Evolutionary conservation across 139 green algal genomes (phyloP).

Genomic region (Auxenochlorella protothecoides): DNA sequence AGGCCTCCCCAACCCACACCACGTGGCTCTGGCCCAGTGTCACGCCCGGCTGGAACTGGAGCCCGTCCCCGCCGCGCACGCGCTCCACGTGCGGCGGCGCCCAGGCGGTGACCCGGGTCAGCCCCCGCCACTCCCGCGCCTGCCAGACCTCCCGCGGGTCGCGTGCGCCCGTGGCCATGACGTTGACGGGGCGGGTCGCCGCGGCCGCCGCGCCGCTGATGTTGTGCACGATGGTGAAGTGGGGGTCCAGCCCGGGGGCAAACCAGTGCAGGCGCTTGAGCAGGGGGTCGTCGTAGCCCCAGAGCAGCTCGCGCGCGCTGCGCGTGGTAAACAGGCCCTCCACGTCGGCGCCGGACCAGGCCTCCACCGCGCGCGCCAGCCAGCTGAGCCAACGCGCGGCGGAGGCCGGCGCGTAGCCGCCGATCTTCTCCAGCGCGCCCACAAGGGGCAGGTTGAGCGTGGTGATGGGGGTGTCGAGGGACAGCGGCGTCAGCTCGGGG

Average conservation of each 20-base stretch:
- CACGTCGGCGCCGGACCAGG: constrained; percentile 12
- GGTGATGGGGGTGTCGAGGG: constrained; percentile 18
- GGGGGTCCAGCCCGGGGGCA: constrained; percentile 9
- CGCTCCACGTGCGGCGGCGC: constrained; percentile 16
- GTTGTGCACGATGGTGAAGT: constrained; percentile 23
- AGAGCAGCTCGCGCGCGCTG: constrained; percentile 31
- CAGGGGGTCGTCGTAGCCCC: constrained; percentile 33
- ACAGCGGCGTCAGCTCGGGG: constrained; percentile 1
- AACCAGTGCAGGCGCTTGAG: constrained; percentile 14
- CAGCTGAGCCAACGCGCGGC: constrained; percentile 4
- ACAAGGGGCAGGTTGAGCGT: constrained; percentile 38
- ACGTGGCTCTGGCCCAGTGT: constrained; percentile 11
- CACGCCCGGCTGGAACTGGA: constrained; percentile 29
- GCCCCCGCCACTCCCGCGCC: constrained; percentile 16
- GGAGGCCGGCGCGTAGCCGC: background rate
- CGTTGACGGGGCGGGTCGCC: too few species aligned
- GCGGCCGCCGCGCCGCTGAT: constrained; percentile 4
- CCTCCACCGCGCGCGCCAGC: constrained; percentile 17
- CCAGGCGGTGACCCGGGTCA: constrained; percentile 22
- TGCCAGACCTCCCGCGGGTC: constrained; percentile 17
- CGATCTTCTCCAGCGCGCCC: constrained; percentile 19
- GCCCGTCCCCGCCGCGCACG: constrained; percentile 24
- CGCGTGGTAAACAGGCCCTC: constrained; percentile 30
- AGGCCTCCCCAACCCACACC: constrained; percentile 29
- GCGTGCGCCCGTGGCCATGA: background rate